Base-by-base conservation (phyloP, 192 early-diverging fungal species). In the Allomyces javanicus region DNA sequence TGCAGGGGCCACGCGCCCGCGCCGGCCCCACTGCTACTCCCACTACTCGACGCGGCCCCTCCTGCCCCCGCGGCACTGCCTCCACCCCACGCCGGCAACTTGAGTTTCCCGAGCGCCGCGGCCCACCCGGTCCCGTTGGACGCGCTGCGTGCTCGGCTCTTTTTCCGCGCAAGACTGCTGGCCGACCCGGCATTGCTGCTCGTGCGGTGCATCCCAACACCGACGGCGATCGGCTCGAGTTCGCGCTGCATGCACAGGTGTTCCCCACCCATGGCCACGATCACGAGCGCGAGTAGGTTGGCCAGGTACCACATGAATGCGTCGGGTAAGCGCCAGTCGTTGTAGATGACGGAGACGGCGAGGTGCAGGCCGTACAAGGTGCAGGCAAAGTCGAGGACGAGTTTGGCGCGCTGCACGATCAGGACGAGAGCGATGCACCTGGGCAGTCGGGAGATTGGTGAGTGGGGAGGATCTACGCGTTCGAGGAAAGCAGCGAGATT, bases 161-260 rank as follows among this genome's bases (percentile, higher is more conserved):
- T 40, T 40, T 40, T 40, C 33, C 33, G 33, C 0, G 33, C 33
- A 9, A 40, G 3, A 40, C 33, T 40, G 33, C 33, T 40, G 33
- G 33, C 33, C 33, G 33, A 40, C 7, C 33, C 33, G 33, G 33
- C 33, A 9, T 40, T 40, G 33, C 33, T 40, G 33, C 33, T 40
- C 33, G 33, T 7, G 33, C 33, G 33, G 33, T 40, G 33, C 33
- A 25, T 44, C 10, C 65, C 65, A 1, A 67, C 67, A 1, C 72
- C 74, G 3, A 80, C 67, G 25, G 76, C 66, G 63, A 91, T 88
- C 2, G 89, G 89, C 68, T 87, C 81, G 82, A 92, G 80, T 67
- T 92, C 89, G 68, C 76, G 70, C 63, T 80, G 80, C 85, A 88
- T 87, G 68, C 89, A 92, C 62, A 87, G 79, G 71, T 88, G 82